phyloP scores from a whole-genome alignment of 371 early-diverging fungal species.

The Capillidium rhysosporum region DNA sequence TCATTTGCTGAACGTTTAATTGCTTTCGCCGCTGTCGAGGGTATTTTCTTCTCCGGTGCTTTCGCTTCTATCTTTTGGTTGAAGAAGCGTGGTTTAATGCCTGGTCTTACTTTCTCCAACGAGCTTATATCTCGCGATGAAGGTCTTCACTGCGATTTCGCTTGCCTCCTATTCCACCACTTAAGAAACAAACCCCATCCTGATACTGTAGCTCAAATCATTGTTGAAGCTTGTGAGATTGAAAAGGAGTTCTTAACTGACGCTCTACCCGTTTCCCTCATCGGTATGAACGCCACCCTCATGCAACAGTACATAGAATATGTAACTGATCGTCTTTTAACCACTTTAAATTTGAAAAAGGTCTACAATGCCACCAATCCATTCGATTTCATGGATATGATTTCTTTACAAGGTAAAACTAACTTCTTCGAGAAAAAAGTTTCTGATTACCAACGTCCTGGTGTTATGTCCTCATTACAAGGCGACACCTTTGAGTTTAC shows the following conservation, averaged over 20 bases:
- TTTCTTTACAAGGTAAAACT: slow-evolving; percentile 98
- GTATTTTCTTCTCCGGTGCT: slow-evolving; percentile 99
- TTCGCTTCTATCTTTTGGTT: slow-evolving; percentile 99
- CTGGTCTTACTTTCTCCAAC: slow-evolving; percentile 98
- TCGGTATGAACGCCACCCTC: slow-evolving; percentile 95
- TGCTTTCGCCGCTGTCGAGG: slow-evolving; percentile 99
- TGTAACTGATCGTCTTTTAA: slow-evolving; percentile 94
- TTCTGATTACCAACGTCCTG: slow-evolving; percentile 97
- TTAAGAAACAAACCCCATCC: slow-evolving; percentile 57
- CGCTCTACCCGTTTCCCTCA: slow-evolving; percentile 85
- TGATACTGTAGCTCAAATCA: slow-evolving; percentile 55
- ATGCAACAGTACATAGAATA: slow-evolving; percentile 99
- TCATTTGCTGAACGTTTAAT: slow-evolving; percentile 91
- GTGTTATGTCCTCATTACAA: slow-evolving; percentile 46
- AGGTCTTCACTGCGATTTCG: slow-evolving; percentile 99
- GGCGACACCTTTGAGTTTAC: slow-evolving; percentile 37
- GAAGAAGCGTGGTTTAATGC: slow-evolving; percentile 99
- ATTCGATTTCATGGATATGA: slow-evolving; percentile 99
- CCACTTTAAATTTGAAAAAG: slow-evolving; percentile 81
- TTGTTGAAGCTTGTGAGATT: slow-evolving; percentile 85
- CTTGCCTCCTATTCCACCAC: slow-evolving; percentile 89
- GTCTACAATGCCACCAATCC: slow-evolving; percentile 87
- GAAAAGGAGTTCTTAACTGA: slow-evolving; percentile 96
- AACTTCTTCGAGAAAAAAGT: slow-evolving; percentile 99
- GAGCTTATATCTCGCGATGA: slow-evolving; percentile 99